Evolutionary conservation across 2,329 filamentous ascomycete species (phyloP), one percentile per base, ranked within the genome.

Genomic region (Aspergillus versicolor): DNA sequence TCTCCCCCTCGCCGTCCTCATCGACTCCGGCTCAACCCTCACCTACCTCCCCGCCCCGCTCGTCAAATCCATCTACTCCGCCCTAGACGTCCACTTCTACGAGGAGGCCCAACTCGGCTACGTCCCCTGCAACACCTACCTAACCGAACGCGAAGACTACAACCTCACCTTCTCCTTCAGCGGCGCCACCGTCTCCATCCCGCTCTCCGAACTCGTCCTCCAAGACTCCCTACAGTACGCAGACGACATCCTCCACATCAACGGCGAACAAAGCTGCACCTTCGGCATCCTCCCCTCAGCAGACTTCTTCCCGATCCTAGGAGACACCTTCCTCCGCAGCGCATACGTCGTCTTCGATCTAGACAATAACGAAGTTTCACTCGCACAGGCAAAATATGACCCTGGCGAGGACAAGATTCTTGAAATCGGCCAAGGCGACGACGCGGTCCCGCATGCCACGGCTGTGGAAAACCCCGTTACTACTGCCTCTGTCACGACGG

Each of bases 341-440:
- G 88, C 88, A 0, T 92, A 92, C 64, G 82, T 90, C 13, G 88
- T 92, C 11, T 91, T 89, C 69, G 88, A 91, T 69, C 77, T 91
- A 21, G 83, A 79, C 27, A 90, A 89, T 70, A 86, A 90, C 69
- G 80, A 88, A 73, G 86, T 91, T 62, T 87, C 85, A 2, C 74
- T 91, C 32, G 89, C 88, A 1, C 84, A 88, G 70, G 87, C 87
- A 17, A 82, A 80, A 50, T 87, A 85, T 71, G 84, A 88, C 67
- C 76, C 80, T 4, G 82, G 80, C 0, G 59, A 62, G 5, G 63
- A 71, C 52, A 75, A 79, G 52, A 73, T 86, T 21, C 47, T 79
- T 54, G 83, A 85, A 65, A 86, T 86, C 52, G 73, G 74, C 4
- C 73, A 73, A 9, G 80, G 80, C 7, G 60, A 72, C 2, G 58